Evolutionary conservation across 2,329 filamentous ascomycete genomes (phyloP).

Genomic region (Botrytis aclada): DNA sequence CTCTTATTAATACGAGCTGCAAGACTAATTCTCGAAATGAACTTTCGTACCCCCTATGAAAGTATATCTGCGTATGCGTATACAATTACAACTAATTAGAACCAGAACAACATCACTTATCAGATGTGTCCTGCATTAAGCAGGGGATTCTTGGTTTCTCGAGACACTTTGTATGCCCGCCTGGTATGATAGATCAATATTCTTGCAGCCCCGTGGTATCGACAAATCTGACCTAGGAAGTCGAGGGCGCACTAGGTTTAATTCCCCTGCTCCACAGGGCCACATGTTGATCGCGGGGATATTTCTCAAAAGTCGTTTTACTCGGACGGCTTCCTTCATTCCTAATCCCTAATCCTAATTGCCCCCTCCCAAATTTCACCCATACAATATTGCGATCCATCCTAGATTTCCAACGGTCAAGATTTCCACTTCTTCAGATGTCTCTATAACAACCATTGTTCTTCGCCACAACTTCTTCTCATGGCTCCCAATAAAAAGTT

Average conservation of each 20-base stretch:
- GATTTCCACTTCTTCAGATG: neutral
- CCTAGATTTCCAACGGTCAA: neutral
- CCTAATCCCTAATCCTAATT: neutral
- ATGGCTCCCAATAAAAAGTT: neutral
- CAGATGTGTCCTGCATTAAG: neutral
- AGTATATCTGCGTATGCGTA: neutral
- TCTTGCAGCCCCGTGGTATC: neutral
- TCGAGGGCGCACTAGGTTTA: neutral
- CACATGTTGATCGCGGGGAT: constrained; percentile 10
- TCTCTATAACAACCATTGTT: neutral
- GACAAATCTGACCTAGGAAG: neutral
- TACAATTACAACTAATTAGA: neutral
- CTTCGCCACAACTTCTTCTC: neutral
- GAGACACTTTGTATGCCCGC: neutral
- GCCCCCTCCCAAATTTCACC: neutral
- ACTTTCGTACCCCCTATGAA: neutral
- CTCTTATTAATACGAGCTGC: neutral
- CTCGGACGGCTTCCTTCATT: constrained; percentile 1
- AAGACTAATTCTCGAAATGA: neutral
- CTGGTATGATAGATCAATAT: constrained; percentile 10
- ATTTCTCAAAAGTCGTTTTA: constrained; percentile 8
- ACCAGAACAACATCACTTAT: neutral
- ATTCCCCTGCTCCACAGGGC: neutral
- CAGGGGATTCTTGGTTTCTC: neutral
- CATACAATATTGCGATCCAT: neutral